phyloP scores from a whole-genome alignment of 805 yeast genomes.

The Candida sakaeoensis region DNA sequence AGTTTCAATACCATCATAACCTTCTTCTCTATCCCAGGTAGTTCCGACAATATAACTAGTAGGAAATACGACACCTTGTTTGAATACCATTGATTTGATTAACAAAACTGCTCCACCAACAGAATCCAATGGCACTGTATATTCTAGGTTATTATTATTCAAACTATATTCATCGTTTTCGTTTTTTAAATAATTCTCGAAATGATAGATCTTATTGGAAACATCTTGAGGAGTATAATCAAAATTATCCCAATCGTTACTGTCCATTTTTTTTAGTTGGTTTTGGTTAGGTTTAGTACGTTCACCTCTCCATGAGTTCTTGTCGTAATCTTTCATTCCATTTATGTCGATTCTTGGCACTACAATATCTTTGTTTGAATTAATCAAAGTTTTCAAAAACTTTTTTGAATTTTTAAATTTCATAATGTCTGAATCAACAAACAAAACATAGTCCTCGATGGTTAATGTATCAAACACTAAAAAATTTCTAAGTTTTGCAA shows the following conservation, averaged over 20 bases:
- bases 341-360: constrained; percentile 33
- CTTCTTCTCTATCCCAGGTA: constrained; percentile 44
- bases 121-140: constrained; percentile 35
- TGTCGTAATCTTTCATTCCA: constrained; percentile 30
- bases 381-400: constrained; percentile 22
- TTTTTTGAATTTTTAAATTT: constrained; percentile 21
- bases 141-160: constrained; percentile 10
- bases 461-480: constrained; percentile 23
- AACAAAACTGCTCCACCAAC: constrained; percentile 53
- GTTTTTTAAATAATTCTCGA: constrained; percentile 17
- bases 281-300: constrained; percentile 29
- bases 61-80: constrained; percentile 46
- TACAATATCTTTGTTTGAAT: constrained; percentile 28
- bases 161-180: constrained; percentile 8
- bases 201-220: constrained; percentile 25
- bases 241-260: constrained; percentile 26
- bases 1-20: constrained; percentile 53
- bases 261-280: constrained; percentile 25
- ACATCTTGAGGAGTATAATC: constrained; percentile 34
- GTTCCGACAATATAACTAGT: constrained; percentile 45
- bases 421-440: constrained; percentile 35
- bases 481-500: constrained; percentile 37
- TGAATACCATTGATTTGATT: constrained; percentile 38
- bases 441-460: constrained; percentile 30
- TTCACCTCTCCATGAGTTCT: constrained; percentile 39